Evolutionary conservation across 495 filamentous ascomycete species (phyloP).

Genomic region (Glarea lozoyensis): DNA sequence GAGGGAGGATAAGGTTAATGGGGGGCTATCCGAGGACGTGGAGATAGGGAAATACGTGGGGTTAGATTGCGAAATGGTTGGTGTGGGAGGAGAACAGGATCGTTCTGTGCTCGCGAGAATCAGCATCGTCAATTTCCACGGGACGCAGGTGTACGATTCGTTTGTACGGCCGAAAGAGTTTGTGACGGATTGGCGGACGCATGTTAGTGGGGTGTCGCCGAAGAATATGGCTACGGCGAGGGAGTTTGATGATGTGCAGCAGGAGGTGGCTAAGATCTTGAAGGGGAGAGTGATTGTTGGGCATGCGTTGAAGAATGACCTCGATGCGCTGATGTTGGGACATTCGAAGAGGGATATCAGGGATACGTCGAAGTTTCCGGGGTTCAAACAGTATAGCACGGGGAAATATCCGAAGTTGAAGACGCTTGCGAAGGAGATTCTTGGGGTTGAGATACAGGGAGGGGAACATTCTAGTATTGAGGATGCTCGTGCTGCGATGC

Average conservation of each 20-base stretch:
- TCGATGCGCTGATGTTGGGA: constrained; percentile 62
- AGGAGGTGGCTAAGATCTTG: constrained; percentile 61
- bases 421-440: constrained; percentile 62
- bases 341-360: constrained; percentile 71
- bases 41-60: constrained; percentile 80
- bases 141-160: constrained; percentile 81
- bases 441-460: constrained; percentile 63
- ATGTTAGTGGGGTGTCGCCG: constrained; percentile 69
- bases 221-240: constrained; percentile 60
- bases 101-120: constrained; percentile 68
- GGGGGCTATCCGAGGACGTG: constrained; percentile 34
- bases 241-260: constrained; percentile 65
- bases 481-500: constrained; percentile 85
- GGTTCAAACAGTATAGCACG: constrained; percentile 62
- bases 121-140: constrained; percentile 87
- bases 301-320: constrained; percentile 82
- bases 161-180: constrained; percentile 70
- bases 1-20: constrained; percentile 31
- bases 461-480: constrained; percentile 54
- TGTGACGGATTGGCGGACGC: constrained; percentile 84
- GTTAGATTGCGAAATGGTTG: constrained; percentile 98
- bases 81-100: constrained; percentile 64
- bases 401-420: constrained; percentile 74
- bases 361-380: constrained; percentile 72
- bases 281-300: constrained; percentile 70